These are phyloP conservation scores for Tuber aestivum DNA, from an alignment of 495 filamentous ascomycete genomes.

Conservation along the genomic window DNA sequence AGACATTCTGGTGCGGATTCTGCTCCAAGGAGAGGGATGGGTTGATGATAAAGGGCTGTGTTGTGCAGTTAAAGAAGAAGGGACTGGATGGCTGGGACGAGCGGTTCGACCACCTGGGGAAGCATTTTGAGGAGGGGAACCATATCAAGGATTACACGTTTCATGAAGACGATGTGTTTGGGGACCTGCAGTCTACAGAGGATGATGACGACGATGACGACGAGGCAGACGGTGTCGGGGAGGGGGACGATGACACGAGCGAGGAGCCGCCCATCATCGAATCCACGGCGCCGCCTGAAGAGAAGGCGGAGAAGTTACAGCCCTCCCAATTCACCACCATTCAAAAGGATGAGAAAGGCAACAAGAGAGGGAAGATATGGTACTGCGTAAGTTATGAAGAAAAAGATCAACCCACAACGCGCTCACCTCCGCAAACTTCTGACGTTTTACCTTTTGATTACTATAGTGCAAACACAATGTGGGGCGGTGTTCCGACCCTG, in stretches of 20 bases:
- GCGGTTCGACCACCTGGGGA: slow-evolving; percentile 81
- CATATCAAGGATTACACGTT: slow-evolving; percentile 29
- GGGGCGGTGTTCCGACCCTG: slow-evolving; percentile 18
- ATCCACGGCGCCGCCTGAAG: slow-evolving; percentile 16
- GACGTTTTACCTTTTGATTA: not conserved
- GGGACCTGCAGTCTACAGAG: slow-evolving; percentile 21
- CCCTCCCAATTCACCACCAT: slow-evolving; percentile 11
- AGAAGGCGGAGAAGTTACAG: slow-evolving; percentile 11
- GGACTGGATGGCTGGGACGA: slow-evolving; percentile 62
- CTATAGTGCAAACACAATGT: slow-evolving; percentile 8
- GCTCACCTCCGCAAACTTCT: not conserved
- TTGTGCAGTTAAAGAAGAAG: slow-evolving; percentile 53
- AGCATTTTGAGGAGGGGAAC: slow-evolving; percentile 58
- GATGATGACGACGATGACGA: slow-evolving; percentile 41
- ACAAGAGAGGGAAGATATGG: slow-evolving; percentile 9
- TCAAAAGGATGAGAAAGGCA: not conserved
- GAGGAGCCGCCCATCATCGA: slow-evolving; percentile 8
- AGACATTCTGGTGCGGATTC: slow-evolving; percentile 86
- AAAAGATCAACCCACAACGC: not conserved
- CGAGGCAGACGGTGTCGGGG: slow-evolving; percentile 38
- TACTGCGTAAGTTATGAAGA: slow-evolving; percentile 26
- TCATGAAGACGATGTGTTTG: slow-evolving; percentile 28
- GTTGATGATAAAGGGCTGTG: slow-evolving; percentile 28
- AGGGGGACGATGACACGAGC: not conserved
- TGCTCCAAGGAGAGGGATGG: slow-evolving; percentile 48